Evolutionary conservation across 2,329 filamentous ascomycete genomes (phyloP), one percentile per base, ranked within the genome.

Genomic region (Aspergillus viridinutans): DNA sequence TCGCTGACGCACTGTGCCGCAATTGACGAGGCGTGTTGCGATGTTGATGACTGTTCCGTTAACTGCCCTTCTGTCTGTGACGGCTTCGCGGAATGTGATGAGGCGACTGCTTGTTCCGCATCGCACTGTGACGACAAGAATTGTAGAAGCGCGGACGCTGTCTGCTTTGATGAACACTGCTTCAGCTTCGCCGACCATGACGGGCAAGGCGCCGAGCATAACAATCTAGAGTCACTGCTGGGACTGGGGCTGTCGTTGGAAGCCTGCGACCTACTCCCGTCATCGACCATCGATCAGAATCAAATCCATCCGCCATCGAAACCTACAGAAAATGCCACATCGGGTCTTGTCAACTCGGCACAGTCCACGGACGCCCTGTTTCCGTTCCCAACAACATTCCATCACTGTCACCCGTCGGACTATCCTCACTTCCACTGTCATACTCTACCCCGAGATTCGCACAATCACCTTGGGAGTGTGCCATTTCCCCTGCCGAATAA

Each of bases 31-130:
- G 65, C 70, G 23, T 77, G 74, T 58, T 77, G 75, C 59, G 70
- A 75, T 51, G 67, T 67, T 35, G 73, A 76, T 48, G 65, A 71
- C 54, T 75, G 73, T 56, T 69, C 72, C 28, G 58, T 71, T 57
- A 68, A 69, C 49, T 76, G 75, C 54, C 68, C 67, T 20, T 76
- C 75, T 10, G 64, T 73, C 21, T 77, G 75, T 58, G 74, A 76
- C 53, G 73, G 73, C 43, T 76, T 75, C 52, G 65, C 72, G 20
- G 73, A 74, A 38, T 77, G 75, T 58, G 72, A 75, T 52, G 68
- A 69, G 35, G 69, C 67, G 7, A 73, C 67, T 2, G 66, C 68
- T 12, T 77, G 74, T 60, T 75, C 74, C 1, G 68, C 68, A 32
- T 62, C 68, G 17, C 62, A 68, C 45, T 73, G 71, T 54, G 65